A percentile compares a stretch with the other conserved stretches of the same genome.
Evolutionary conservation across 2,329 filamentous ascomycete species (phyloP).

Genomic region (Fusarium annulatum): DNA sequence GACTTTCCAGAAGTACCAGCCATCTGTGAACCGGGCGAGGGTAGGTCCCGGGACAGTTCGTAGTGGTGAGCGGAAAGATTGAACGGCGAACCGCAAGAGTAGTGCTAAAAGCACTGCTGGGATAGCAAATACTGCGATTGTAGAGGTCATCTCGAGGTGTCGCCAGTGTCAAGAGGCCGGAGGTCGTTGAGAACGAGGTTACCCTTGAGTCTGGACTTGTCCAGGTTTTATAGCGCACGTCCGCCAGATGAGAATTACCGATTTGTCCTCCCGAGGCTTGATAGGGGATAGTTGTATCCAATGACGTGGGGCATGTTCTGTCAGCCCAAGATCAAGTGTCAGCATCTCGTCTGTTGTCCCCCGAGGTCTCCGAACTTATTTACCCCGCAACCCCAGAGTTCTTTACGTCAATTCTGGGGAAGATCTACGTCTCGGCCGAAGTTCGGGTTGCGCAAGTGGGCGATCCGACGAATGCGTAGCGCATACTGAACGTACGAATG

Average conservation of each 20-base stretch:
- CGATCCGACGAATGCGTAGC: not conserved
- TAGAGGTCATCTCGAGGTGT: not conserved
- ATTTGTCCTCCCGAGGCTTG: not conserved
- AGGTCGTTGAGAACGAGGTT: not conserved
- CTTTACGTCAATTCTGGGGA: not conserved
- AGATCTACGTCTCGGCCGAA: not conserved
- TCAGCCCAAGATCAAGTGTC: not conserved
- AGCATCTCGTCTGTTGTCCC: not conserved
- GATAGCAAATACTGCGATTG: not conserved
- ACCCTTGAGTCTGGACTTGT: rapidly evolving
- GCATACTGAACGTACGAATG: not conserved
- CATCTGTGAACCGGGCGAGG: not conserved
- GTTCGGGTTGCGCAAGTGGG: not conserved
- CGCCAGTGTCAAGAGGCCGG: not conserved
- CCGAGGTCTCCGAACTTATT: not conserved
- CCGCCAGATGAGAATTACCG: not conserved
- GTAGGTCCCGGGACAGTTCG: not conserved
- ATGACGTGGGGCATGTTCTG: not conserved
- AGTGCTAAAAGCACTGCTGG: not conserved
- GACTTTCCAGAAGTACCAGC: conserved; percentile 19
- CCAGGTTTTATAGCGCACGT: not conserved
- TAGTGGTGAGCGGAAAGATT: not conserved
- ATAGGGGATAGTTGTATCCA: not conserved
- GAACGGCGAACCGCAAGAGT: not conserved
- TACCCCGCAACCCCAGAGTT: not conserved